Percentiles rank a stretch among this genome's conserved stretches.
phyloP scores from a whole-genome alignment of 1,284 basidiomycete species.

The Cerioporus squamosus region DNA sequence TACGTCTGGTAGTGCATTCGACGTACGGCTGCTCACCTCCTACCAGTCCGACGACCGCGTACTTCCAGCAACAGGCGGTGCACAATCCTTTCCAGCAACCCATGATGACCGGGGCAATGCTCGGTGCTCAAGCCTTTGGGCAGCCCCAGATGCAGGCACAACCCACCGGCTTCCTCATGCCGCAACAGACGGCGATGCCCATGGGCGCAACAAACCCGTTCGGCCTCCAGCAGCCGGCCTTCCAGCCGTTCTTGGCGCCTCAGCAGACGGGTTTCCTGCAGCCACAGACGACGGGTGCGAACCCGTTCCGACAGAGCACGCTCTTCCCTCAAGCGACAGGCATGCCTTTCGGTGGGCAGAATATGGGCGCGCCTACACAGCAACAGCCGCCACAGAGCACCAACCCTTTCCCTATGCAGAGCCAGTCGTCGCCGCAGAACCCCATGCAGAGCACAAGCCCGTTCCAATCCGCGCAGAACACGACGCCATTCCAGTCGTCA shows the following conservation, averaged over 20 bases:
- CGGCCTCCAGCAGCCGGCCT: conserved; percentile 47
- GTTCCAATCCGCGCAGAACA: conserved; percentile 15
- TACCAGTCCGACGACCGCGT: conserved; percentile 53
- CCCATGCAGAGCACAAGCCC: conserved; percentile 24
- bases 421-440: conserved; percentile 15
- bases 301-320: conserved; percentile 72
- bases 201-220: conserved; percentile 51
- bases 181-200: conserved; percentile 37
- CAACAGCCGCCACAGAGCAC: conserved; percentile 24
- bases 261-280: conserved; percentile 51
- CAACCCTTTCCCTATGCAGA: conserved; percentile 36
- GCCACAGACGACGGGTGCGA: conserved; percentile 74
- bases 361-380: conserved; percentile 18
- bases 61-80: conserved; percentile 66
- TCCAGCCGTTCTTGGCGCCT: conserved; percentile 55
- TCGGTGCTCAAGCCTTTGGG: conserved; percentile 43
- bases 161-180: conserved; percentile 38
- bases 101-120: conserved; percentile 58
- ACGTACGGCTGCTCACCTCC: conserved; percentile 10
- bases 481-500: not conserved
- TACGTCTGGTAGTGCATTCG: conserved; percentile 27
- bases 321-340: conserved; percentile 69
- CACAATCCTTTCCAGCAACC: conserved; percentile 83
- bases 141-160: conserved; percentile 28
- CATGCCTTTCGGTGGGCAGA: conserved; percentile 42